Base-by-base conservation (phyloP, 2,329 filamentous ascomycete genomes). In the Xylariaceae sp. region DNA sequence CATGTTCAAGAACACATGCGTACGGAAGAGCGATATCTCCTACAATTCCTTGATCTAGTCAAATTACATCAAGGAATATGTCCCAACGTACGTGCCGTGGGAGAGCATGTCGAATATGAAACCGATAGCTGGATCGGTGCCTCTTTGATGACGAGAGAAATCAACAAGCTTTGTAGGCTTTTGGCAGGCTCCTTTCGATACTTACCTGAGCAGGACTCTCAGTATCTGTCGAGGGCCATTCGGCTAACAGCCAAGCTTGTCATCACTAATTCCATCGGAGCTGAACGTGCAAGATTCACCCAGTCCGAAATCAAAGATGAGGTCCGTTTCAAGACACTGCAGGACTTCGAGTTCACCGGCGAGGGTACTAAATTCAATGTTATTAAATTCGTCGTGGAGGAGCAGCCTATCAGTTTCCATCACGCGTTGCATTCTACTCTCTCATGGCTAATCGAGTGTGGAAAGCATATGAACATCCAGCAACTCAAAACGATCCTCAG, bases 111-210 rank as follows among this genome's bases (percentile, higher is more conserved):
- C 31, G 95, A 99, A 69, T 99, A 97, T 66, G 94, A 99, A 71
- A 95, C 92, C 2, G 95, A 99, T 71, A 89, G 90, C 17, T 99
- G 94, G 94, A 97, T 99, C 48, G 95, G 90, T 52, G 93, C 94
- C 3, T 96, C 92, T 6, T 79, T 97, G 46, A 89, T 99, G 52
- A 97, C 94, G 45, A 83, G 93, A 46, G 93, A 99, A 69, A 93
- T 99, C 69, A 97, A 97, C 67, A 85, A 90, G 48, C 81, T 97
- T 36, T 96, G 93, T 65, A 82, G 92, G 57, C 88, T 94, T 63
- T 87, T 97, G 52, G 86, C 91, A 0, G 89, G 96, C 62, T 86
- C 94, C 0, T 99, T 96, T 76, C 82, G 84, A 45, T 82, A 86
- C 65, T 80, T 80, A 40, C 78, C 80, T 31, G 77, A 80, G n/a